These are phyloP conservation scores for Penicillium ucsense DNA, from an alignment of 495 filamentous ascomycete species.

Conservation along the genomic window DNA sequence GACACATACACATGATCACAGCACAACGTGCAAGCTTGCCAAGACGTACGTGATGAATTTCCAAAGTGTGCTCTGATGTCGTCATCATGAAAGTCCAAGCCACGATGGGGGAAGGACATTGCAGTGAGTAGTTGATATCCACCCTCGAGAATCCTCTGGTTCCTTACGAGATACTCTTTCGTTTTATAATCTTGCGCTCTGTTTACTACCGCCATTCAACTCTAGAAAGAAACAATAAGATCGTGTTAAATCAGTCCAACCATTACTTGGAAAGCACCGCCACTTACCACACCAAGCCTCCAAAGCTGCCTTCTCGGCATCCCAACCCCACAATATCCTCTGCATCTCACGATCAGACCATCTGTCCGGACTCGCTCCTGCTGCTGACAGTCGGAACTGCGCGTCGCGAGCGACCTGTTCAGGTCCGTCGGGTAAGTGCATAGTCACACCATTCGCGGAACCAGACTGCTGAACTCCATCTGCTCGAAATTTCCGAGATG, in stretches of 20 bases:
- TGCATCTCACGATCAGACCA: slow-evolving; percentile 43
- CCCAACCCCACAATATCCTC: slow-evolving; percentile 38
- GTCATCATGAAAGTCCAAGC: too few relatives aligned
- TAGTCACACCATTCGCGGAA: slow-evolving; percentile 37
- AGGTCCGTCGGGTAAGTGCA: slow-evolving; percentile 46
- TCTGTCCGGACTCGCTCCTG: slow-evolving; percentile 32
- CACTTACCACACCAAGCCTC: slow-evolving; percentile 31
- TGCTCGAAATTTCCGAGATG: slow-evolving; percentile 39
- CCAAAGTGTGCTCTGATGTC: too few relatives aligned
- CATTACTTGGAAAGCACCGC: too few relatives aligned
- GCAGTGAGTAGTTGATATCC: too few relatives aligned
- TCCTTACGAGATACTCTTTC: too few relatives aligned
- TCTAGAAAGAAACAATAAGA: background rate
- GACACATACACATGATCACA: too few relatives aligned
- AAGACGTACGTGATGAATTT: too few relatives aligned
- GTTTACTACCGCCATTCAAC: background rate
- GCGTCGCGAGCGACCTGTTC: slow-evolving; percentile 43
- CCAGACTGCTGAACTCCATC: slow-evolving; percentile 43
- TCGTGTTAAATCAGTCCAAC: too few relatives aligned
- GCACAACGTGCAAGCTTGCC: too few relatives aligned
- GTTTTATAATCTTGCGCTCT: too few relatives aligned
- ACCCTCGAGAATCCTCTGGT: too few relatives aligned
- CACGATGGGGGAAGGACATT: too few relatives aligned
- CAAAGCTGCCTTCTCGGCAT: slow-evolving; percentile 35
- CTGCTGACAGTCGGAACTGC: slow-evolving; percentile 27